phyloP scores from a whole-genome alignment of 352 stramenopile genomes.

The Pythium pyrilobum region DNA sequence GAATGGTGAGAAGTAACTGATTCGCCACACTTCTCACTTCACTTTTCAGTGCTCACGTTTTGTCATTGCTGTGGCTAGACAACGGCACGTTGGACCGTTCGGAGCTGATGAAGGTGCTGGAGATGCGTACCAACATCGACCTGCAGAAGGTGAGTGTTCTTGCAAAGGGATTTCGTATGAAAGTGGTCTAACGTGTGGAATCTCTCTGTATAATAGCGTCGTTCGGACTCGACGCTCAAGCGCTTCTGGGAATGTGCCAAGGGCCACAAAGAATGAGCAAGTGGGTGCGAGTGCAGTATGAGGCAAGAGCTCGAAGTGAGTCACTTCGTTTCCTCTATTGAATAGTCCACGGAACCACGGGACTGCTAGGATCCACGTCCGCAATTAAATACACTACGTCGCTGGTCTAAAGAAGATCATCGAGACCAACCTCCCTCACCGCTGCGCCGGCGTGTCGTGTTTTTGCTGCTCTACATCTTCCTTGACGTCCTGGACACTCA shows the following conservation, averaged over 20 bases:
- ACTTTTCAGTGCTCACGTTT: background rate
- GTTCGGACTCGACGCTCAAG: constrained; percentile 11
- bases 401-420: background rate
- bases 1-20: constrained; percentile 37
- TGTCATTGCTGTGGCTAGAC: constrained; percentile 15
- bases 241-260: constrained; percentile 13
- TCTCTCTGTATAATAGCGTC: background rate
- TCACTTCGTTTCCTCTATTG: too few species aligned
- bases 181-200: background rate
- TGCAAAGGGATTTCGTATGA: background rate
- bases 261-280: constrained; percentile 8
- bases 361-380: background rate
- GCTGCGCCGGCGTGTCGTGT: background rate
- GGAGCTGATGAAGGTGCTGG: constrained; percentile 64
- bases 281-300: too few species aligned
- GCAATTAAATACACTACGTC: background rate
- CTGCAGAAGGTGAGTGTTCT: constrained; percentile 33
- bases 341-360: too few species aligned
- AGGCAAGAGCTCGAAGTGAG: too few species aligned
- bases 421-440: background rate
- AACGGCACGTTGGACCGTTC: constrained; percentile 63
- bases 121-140: constrained; percentile 53
- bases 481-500: constrained; percentile 23
- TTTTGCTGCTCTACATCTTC: constrained; percentile 17
- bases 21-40: background rate